These are phyloP conservation scores for Phytopythium montanum DNA, from an alignment of 352 stramenopile genomes.

Conservation along the genomic window DNA sequence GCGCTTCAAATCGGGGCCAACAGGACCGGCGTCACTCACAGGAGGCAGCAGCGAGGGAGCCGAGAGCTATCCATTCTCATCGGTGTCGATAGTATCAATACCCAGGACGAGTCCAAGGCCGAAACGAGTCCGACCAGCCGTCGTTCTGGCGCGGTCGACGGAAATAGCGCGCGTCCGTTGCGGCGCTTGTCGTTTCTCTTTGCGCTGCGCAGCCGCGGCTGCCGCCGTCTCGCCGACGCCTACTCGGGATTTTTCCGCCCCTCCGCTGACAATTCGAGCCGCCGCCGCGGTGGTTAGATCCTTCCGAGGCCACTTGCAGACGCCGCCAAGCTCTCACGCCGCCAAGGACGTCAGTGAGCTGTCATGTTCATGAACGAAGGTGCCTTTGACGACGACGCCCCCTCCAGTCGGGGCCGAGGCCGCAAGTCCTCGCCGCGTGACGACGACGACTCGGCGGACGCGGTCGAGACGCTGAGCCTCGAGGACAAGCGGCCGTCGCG, in stretches of 20 bases:
- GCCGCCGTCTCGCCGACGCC: not conserved
- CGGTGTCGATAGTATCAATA: too few relatives aligned
- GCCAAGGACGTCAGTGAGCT: not conserved
- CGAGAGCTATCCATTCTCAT: too few relatives aligned
- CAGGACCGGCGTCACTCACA: too few relatives aligned
- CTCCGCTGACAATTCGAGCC: not conserved
- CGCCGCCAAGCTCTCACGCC: not conserved
- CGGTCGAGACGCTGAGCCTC: constrained; percentile 57
- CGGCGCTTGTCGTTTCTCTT: not conserved
- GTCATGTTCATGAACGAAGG: constrained; percentile 85
- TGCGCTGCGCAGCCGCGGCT: not conserved
- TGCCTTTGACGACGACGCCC: constrained; percentile 65
- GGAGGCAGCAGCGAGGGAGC: too few relatives aligned
- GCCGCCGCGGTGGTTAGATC: not conserved
- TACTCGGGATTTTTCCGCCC: constrained; percentile 2
- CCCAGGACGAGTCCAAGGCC: too few relatives aligned
- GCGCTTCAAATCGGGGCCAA: too few relatives aligned
- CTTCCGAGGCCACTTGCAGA: not conserved
- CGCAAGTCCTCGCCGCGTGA: constrained; percentile 17
- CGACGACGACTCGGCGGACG: constrained; percentile 49
- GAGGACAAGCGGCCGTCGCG: constrained; percentile 38
- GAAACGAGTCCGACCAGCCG: too few relatives aligned
- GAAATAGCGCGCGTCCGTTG: constrained; percentile 3
- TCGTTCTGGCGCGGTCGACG: not conserved
- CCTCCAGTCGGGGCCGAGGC: constrained; percentile 15